Percentiles rank a stretch among this genome's conserved stretches.
Evolutionary conservation across 2,329 filamentous ascomycete genomes (phyloP).

Genomic region (Fusarium stilboides): DNA sequence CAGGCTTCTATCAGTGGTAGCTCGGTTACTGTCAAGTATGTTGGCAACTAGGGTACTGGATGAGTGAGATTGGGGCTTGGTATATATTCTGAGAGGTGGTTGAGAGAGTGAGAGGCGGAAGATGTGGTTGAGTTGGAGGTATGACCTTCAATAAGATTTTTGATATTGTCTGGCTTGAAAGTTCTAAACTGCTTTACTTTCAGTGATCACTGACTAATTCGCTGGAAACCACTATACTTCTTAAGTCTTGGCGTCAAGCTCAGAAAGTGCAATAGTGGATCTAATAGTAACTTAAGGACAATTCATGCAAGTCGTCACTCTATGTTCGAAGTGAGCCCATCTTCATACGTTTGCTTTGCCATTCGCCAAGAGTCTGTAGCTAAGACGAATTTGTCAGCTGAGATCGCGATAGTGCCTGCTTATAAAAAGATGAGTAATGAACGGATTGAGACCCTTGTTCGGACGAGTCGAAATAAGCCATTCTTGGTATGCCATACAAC

Average conservation of each 20-base stretch:
- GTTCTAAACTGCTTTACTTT: no score
- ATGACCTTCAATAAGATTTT: no score
- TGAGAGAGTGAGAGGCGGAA: neutral
- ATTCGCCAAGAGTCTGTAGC: neutral
- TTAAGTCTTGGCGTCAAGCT: no score
- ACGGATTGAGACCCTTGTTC: neutral
- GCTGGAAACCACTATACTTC: no score
- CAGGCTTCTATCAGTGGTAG: constrained; percentile 11
- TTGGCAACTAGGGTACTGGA: neutral
- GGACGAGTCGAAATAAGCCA: neutral
- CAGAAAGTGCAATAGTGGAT: no score
- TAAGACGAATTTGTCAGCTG: neutral
- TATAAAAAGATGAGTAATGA: neutral
- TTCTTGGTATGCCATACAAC: neutral
- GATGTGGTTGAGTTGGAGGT: neutral
- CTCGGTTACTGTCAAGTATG: constrained; percentile 16
- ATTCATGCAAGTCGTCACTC: neutral
- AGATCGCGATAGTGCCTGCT: neutral
- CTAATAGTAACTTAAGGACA: no score
- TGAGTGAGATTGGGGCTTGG: neutral
- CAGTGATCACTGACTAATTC: no score
- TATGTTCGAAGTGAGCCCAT: neutral
- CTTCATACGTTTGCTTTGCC: no score
- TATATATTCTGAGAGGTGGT: neutral
- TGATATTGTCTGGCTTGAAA: no score